Percentiles rank a stretch among this genome's conserved stretches.
These are phyloP conservation scores for Tolypocladium tropicale DNA, from an alignment of 2,329 filamentous ascomycete genomes.

Conservation along the genomic window DNA sequence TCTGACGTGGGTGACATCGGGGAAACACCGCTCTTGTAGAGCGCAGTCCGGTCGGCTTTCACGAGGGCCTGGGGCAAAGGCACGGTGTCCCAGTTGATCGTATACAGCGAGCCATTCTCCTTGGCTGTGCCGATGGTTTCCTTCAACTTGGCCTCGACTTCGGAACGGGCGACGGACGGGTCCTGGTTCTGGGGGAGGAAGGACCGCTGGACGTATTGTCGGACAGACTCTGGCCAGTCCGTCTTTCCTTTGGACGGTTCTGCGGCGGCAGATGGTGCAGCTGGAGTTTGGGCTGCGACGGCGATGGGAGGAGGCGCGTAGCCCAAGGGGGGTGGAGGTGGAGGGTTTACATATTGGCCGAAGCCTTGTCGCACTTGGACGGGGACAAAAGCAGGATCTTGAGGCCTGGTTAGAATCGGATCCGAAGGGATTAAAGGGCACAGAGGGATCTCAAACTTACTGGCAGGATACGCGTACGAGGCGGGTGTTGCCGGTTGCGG, in stretches of 20 bases:
- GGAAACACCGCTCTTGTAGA: constrained; percentile 26
- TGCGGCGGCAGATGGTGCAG: constrained; percentile 15
- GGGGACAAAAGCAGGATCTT: constrained; percentile 47
- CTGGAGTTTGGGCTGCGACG: constrained; percentile 19
- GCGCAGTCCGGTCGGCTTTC: constrained; percentile 52
- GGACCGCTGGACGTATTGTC: constrained; percentile 79
- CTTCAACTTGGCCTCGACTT: constrained; percentile 80
- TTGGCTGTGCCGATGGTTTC: constrained; percentile 75
- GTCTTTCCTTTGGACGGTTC: constrained; percentile 47
- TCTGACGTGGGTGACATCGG: constrained; percentile 12
- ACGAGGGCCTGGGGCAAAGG: constrained; percentile 81
- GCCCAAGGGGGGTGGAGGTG: constrained; percentile 20
- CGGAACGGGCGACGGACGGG: constrained; percentile 48
- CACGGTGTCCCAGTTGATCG: constrained; percentile 72
- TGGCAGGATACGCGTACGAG: constrained; percentile 27
- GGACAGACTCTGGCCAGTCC: constrained; percentile 74
- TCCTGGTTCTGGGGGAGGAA: constrained; percentile 68
- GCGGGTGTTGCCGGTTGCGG: constrained; percentile 23
- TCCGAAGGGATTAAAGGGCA: background rate
- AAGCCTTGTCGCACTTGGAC: constrained; percentile 54
- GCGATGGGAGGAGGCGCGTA: constrained; percentile 17
- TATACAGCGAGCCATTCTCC: constrained; percentile 59
- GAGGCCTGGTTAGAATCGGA: constrained; percentile 12
- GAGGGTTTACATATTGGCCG: constrained; percentile 30
- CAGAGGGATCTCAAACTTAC: constrained; percentile 16